These are phyloP conservation scores for Termitomyces sp. DNA, from an alignment of 768 basidiomycete genomes.

Conservation along the genomic window DNA sequence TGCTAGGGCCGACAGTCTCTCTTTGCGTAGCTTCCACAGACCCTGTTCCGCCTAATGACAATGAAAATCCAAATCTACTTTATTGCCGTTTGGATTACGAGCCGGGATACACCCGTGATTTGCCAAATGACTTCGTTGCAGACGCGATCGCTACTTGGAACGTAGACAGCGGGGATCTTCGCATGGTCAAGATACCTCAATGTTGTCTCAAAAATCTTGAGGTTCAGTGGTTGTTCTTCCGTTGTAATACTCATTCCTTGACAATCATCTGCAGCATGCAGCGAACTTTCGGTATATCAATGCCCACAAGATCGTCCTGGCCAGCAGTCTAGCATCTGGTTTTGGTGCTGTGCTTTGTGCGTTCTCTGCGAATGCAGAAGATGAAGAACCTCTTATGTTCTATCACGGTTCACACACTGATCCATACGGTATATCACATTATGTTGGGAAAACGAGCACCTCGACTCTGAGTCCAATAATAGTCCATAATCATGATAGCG, in stretches of 20 bases:
- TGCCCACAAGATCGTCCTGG: not conserved
- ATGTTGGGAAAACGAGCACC: constrained; percentile 15
- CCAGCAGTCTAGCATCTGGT: not conserved
- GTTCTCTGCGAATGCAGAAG: not conserved
- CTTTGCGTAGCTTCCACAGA: too few relatives aligned
- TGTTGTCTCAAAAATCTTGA: not conserved
- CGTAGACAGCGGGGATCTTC: not conserved
- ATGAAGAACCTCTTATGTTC: not conserved
- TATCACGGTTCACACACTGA: constrained; percentile 6
- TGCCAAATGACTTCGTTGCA: not conserved
- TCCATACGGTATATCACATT: not conserved
- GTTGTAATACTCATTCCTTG: not conserved
- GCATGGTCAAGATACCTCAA: not conserved
- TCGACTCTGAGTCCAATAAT: constrained; percentile 41
- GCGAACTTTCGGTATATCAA: not conserved
- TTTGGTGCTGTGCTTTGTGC: not conserved
- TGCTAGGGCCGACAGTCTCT: too few relatives aligned
- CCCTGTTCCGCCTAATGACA: too few relatives aligned
- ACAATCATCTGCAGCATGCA: not conserved
- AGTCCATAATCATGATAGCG: not conserved
- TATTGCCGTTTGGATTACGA: not conserved
- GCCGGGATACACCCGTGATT: not conserved
- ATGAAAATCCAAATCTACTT: too few relatives aligned
- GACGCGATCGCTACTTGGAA: not conserved
- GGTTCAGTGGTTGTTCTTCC: not conserved